Conservation (phyloP, 1,139 yeast species). For the Protomyces inouyei region DNA sequence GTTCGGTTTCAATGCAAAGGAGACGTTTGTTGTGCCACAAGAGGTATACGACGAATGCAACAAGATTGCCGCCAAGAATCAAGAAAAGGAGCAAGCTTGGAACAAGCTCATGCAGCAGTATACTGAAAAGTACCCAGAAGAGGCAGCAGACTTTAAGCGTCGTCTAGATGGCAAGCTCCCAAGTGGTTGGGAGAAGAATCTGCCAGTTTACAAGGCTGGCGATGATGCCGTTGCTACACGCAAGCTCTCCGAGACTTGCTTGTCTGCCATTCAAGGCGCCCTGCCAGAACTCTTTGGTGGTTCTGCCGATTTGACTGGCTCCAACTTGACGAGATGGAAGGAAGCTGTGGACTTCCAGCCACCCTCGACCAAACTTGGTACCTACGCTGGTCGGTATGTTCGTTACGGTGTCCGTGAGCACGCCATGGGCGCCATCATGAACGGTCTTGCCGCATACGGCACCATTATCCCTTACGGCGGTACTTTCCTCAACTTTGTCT, state of each 20-base stretch:
- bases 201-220: slow-evolving; percentile 73
- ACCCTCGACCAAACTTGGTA: slow-evolving; percentile 73
- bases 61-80: slow-evolving; percentile 56
- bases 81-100: slow-evolving; percentile 70
- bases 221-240: slow-evolving; percentile 91
- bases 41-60: slow-evolving; percentile 73
- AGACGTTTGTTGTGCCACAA: slow-evolving; percentile 71
- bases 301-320: slow-evolving; percentile 97
- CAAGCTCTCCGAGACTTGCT: slow-evolving; percentile 83
- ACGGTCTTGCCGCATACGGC: slow-evolving; percentile 96
- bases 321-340: slow-evolving; percentile 89
- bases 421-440: slow-evolving; percentile 98
- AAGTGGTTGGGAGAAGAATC: slow-evolving; percentile 66
- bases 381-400: slow-evolving; percentile 86
- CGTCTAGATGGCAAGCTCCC: slow-evolving; percentile 82
- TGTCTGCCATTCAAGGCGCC: slow-evolving; percentile 57
- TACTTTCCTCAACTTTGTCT: slow-evolving; percentile 96
- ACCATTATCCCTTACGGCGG: slow-evolving; percentile 93
- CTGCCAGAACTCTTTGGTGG: slow-evolving; percentile 95
- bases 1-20: slow-evolving; percentile 85
- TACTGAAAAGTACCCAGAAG: slow-evolving; percentile 65
- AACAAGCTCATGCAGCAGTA: slow-evolving; percentile 58
- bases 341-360: slow-evolving; percentile 92
- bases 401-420: slow-evolving; percentile 99
- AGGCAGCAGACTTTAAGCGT: slow-evolving; percentile 76